Evolutionary conservation across 2,329 filamentous ascomycete genomes (phyloP), one percentile per base, ranked within the genome.

Genomic region (Aspergillus sp.): DNA sequence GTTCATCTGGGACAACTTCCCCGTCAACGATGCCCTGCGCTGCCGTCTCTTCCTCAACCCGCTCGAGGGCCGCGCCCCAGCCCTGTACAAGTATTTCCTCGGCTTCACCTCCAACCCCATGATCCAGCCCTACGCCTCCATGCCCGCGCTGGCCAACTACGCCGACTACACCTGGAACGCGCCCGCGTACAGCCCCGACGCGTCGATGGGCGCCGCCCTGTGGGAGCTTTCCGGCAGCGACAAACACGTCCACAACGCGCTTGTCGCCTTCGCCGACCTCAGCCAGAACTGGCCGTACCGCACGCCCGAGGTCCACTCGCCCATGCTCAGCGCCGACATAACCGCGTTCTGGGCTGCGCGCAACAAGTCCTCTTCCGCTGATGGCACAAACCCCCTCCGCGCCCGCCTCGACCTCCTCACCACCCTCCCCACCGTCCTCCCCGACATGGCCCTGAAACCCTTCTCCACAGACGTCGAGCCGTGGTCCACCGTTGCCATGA

Each of bases 1-100:
- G 12, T 48, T 36, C 32, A 8, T 48, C 4, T 48, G 45, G 45
- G 44, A 48, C 25, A 48, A 48, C 19, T 48, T 48, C 37, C 45
- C 45, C n/a, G 45, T 48, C 12, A 48, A 48, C 27, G 45, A 48
- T 13, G 42, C 34, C 15, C 43, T 37, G 17, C 42, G 40, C n/a
- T 27, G 43, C 20, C 44, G 40, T 3, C 32, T 48, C 2, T 48
- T 48, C 36, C 40, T 48, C n/a, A 48, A 47, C 33, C 45, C 45
- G 2, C 37, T 48, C 6, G 45, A 31, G n/a, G 38, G 35, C 19
- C 45, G 45, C 16, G 35, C 32, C 13, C 15, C 42, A 2, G 33
- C 39, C 8, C 34, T 48, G 5, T 42, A 47, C 26, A 42, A 47
- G 33, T 30, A 47, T 20, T 19, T 48, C 11, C 26, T 48, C 7